Evolutionary conservation across 2,329 filamentous ascomycete species (phyloP).

Genomic region (Ceratocystis eucalypticola): DNA sequence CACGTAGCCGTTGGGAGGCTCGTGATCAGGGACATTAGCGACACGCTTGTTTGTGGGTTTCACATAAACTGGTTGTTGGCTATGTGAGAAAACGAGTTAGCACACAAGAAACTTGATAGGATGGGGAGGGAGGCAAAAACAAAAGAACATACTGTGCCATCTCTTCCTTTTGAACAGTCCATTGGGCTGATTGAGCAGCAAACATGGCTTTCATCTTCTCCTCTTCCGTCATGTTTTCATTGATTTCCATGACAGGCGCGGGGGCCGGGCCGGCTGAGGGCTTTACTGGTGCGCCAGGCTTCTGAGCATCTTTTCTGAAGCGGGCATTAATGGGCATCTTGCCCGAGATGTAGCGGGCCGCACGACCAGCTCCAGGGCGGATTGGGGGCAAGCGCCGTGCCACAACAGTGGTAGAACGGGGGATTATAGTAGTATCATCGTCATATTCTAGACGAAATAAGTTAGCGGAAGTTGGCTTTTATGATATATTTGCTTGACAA

Average conservation of each 20-base stretch:
- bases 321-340: conserved; percentile 55
- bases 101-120: conserved; percentile 16
- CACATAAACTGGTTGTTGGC: conserved; percentile 47
- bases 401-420: conserved; percentile 85
- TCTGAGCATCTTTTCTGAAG: conserved; percentile 39
- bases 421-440: conserved; percentile 95
- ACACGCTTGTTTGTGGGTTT: conserved; percentile 49
- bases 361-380: conserved; percentile 75
- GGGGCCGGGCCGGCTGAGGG: conserved; percentile 46
- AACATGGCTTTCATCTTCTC: conserved; percentile 91
- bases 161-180: conserved; percentile 84
- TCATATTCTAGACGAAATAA: conserved; percentile 58
- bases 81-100: conserved; percentile 29
- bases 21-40: conserved; percentile 74
- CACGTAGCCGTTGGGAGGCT: conserved; percentile 84
- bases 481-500: conserved; percentile 1
- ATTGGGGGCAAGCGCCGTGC: conserved; percentile 73
- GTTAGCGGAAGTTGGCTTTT: conserved; percentile 24
- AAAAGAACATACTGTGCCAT: conserved; percentile 59
- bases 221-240: conserved; percentile 75
- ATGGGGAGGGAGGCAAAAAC: neutral
- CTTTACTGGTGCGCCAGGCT: conserved; percentile 63
- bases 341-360: conserved; percentile 87
- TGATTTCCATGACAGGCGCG: conserved; percentile 52
- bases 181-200: conserved; percentile 76